phyloP scores from a whole-genome alignment of 2,329 filamentous ascomycete genomes.

The Penicillium janthinellum region DNA sequence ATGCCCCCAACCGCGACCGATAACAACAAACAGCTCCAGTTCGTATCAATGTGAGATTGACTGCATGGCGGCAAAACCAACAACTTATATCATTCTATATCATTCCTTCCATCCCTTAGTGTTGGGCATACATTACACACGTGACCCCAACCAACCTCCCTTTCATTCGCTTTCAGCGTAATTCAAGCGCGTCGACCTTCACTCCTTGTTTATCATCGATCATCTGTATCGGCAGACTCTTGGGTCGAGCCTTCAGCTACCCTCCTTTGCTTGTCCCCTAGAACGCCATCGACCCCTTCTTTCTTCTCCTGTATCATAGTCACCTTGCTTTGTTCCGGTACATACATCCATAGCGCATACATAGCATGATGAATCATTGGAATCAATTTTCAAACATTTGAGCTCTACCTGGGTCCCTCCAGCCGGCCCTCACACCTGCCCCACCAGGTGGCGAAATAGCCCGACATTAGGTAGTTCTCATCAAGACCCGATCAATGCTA shows the following conservation, averaged over 20 bases:
- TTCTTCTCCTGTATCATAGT: constrained; percentile 27
- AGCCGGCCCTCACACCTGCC: neutral
- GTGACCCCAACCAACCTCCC: too few relatives aligned
- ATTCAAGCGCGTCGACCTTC: neutral
- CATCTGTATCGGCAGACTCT: neutral
- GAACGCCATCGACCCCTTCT: constrained; percentile 3
- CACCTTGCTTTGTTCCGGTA: constrained; percentile 14
- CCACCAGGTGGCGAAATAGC: too few relatives aligned
- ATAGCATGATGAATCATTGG: constrained; percentile 19
- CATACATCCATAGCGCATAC: constrained; percentile 19
- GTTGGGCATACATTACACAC: neutral
- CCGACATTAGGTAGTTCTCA: too few relatives aligned
- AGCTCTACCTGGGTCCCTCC: neutral
- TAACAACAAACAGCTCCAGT: constrained; percentile 1
- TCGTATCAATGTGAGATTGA: constrained; percentile 1
- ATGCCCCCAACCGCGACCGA: constrained; percentile 9
- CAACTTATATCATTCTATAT: neutral
- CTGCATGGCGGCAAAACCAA: neutral
- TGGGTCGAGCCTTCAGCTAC: constrained; percentile 4
- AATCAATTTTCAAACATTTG: neutral
- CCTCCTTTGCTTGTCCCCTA: constrained; percentile 15
- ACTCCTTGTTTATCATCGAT: neutral
- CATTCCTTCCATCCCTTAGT: neutral
- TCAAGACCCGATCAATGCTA: too few relatives aligned
- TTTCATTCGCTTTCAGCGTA: neutral